phyloP scores from a whole-genome alignment of 805 yeast genomes.

The Blastobotrys mokoenaii region DNA sequence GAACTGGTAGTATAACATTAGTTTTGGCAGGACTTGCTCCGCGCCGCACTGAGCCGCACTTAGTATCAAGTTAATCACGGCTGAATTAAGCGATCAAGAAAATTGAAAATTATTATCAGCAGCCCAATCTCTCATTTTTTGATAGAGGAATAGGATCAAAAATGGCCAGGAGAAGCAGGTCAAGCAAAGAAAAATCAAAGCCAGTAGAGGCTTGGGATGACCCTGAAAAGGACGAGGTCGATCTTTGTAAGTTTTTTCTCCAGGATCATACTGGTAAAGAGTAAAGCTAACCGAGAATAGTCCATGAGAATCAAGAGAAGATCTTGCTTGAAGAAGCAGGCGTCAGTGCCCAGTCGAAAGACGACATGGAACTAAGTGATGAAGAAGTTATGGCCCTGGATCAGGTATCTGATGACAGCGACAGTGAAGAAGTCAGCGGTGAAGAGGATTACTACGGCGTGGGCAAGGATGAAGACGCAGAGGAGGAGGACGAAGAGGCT shows the following conservation, averaged over 20 bases:
- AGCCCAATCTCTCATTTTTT: no score
- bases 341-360: conserved; percentile 1
- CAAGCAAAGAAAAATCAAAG: neutral
- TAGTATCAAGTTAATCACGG: no score
- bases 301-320: conserved; percentile 27
- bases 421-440: conserved; percentile 37
- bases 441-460: conserved; percentile 39
- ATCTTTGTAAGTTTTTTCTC: conserved; percentile 18
- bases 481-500: conserved; percentile 29
- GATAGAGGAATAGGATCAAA: neutral
- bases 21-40: no score
- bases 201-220: conserved; percentile 17
- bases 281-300: conserved; percentile 3
- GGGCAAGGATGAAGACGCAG: conserved; percentile 25
- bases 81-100: no score
- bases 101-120: no score
- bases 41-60: no score
- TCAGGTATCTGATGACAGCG: conserved; percentile 26
- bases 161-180: conserved; percentile 11
- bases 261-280: neutral
- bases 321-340: conserved; percentile 21
- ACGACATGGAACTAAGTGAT: conserved; percentile 37
- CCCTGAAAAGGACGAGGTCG: conserved; percentile 26
- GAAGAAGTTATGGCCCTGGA: conserved; percentile 44
- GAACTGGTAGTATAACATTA: no score